phyloP scores from a whole-genome alignment of 306 rosid genomes.

The Cucumis melo region DNA sequence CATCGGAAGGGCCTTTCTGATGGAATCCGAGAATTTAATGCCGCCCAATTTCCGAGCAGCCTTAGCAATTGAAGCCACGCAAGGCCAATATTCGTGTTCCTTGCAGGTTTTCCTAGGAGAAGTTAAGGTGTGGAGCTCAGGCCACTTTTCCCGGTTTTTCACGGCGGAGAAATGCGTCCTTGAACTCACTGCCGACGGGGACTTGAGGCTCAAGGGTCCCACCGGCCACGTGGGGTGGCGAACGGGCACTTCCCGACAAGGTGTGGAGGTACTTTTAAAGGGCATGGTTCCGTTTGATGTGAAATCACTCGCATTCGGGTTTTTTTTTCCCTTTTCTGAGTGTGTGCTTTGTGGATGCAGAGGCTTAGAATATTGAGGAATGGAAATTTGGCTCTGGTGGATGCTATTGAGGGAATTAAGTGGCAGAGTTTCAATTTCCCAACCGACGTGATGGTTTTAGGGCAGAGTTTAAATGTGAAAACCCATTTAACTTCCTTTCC shows the following conservation, averaged over 20 bases:
- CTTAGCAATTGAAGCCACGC: conserved; percentile 43
- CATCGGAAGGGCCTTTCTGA: conserved; percentile 48
- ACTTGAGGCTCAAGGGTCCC: conserved; percentile 65
- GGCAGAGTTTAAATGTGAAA: conserved; percentile 70
- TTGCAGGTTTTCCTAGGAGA: conserved; percentile 70
- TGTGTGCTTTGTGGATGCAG: conserved; percentile 30
- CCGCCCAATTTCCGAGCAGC: conserved; percentile 54
- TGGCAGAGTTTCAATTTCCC: conserved; percentile 99
- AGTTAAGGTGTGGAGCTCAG: conserved; percentile 84
- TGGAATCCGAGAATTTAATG: conserved; percentile 20
- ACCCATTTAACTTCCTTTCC: conserved; percentile 57
- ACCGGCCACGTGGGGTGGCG: conserved; percentile 65
- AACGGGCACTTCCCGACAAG: conserved; percentile 83
- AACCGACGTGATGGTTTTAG: conserved; percentile 66
- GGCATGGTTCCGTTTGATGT: background rate
- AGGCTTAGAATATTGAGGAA: conserved; percentile 33
- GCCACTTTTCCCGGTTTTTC: conserved; percentile 51
- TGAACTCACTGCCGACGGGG: conserved; percentile 55
- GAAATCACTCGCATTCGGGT: too few relatives aligned
- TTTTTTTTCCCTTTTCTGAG: too few relatives aligned
- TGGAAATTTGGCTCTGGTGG: conserved; percentile 68
- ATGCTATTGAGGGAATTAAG: conserved; percentile 30
- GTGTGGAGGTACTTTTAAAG: conserved; percentile 57
- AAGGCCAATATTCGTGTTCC: conserved; percentile 55
- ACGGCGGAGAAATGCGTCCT: conserved; percentile 42